Evolutionary conservation across 495 filamentous ascomycete genomes (phyloP), one percentile per base, ranked within the genome.

Genomic region (Thermochaetoides thermophila): DNA sequence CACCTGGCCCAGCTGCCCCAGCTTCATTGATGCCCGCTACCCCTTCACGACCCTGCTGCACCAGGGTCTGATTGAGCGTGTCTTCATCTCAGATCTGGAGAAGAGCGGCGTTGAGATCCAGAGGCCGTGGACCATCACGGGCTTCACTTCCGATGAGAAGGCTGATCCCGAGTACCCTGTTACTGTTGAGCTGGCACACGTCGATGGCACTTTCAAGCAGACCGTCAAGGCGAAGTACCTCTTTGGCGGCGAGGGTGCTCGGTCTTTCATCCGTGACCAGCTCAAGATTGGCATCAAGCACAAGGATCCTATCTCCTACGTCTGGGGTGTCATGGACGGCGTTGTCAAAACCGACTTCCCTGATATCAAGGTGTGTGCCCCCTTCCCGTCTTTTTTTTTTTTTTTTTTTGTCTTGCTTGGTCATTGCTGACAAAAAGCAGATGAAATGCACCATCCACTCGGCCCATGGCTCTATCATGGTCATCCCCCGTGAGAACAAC

Each of bases 381-480:
- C 12, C 5, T n/a, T n/a, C n/a, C n/a, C n/a, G n/a, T n/a, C n/a
- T n/a, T n/a, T n/a, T n/a, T n/a, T n/a, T n/a, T n/a, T n/a, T n/a
- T n/a, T n/a, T n/a, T n/a, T n/a, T n/a, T n/a, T n/a, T n/a, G n/a
- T n/a, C n/a, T n/a, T n/a, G n/a, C n/a, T n/a, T n/a, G n/a, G n/a
- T n/a, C n/a, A n/a, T 26, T 6, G 7, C 15, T 1, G 7, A 9
- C 19, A 39, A 1, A 12, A 15, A 1, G 25, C 39, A 85, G 84
- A 87, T 85, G 66, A 93, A 93, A 71, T 91, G 84, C 57, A 91
- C 78, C 1, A 73, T 84, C 34, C 71, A 78, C 36, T 75, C 75
- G 12, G 60, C 68, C 46, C 52, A 68, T 25, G 79, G 79, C 14
- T 81, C 79, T 10, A 75, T 83, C 37, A 71, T 84, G 55, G 76